A percentile compares a stretch with the other conserved stretches of the same genome.
These are phyloP conservation scores for Fusarium marasasianum DNA, from an alignment of 2,329 filamentous ascomycete genomes.

Conservation along the genomic window DNA sequence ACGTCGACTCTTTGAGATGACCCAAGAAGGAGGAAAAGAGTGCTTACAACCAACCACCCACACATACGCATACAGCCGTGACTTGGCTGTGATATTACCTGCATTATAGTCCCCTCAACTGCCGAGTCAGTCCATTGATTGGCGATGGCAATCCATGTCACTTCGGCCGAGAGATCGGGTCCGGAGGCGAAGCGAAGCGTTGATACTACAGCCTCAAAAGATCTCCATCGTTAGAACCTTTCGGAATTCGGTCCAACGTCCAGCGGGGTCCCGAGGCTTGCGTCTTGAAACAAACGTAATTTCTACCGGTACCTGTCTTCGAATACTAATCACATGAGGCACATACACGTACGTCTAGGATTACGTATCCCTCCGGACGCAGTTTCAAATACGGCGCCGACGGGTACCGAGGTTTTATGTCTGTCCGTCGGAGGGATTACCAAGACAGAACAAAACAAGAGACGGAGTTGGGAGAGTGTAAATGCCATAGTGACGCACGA, in stretches of 20 bases:
- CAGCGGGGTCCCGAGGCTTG: neutral
- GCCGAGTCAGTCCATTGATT: neutral
- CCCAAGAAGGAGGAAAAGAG: neutral
- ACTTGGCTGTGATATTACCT: neutral
- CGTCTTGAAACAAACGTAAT: neutral
- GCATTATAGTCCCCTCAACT: neutral
- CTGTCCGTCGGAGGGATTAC: slow-evolving; percentile 14
- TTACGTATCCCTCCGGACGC: neutral
- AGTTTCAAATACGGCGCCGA: neutral
- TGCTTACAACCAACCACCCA: neutral
- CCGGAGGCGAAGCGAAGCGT: neutral
- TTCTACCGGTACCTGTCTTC: neutral
- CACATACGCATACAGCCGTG: neutral
- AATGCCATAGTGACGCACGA: neutral
- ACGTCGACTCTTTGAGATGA: neutral
- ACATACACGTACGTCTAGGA: neutral
- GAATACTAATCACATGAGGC: neutral
- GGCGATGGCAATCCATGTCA: neutral
- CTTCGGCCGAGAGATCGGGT: slow-evolving; percentile 2
- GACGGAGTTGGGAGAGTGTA: neutral
- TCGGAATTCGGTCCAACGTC: neutral
- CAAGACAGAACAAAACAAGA: slow-evolving; percentile 5
- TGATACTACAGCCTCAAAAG: neutral
- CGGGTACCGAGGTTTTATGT: neutral
- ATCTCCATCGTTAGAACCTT: neutral